These are phyloP conservation scores for Cunninghamia lanceolata DNA, from an alignment of 75 land plant genomes.

Conservation along the genomic window DNA sequence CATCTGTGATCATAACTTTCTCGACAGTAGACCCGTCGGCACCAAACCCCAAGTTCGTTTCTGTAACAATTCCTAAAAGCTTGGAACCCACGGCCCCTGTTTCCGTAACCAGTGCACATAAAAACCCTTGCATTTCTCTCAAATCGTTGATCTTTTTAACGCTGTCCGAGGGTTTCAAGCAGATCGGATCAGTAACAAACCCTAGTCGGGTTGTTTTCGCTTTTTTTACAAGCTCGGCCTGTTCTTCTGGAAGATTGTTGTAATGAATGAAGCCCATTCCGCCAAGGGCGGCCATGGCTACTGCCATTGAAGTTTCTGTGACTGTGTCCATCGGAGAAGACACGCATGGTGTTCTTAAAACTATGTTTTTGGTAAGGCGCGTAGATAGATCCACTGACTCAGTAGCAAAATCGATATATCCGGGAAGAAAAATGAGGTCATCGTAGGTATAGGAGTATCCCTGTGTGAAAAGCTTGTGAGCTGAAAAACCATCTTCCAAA, in stretches of 20 bases:
- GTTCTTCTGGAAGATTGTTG: conserved; percentile 53
- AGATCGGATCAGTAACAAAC: conserved; percentile 38
- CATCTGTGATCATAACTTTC: conserved; percentile 55
- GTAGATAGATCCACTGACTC: conserved; percentile 74
- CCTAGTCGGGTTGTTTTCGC: conserved; percentile 68
- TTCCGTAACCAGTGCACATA: conserved; percentile 69
- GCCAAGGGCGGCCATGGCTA: conserved; percentile 86
- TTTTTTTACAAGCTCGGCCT: conserved; percentile 48
- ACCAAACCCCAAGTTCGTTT: conserved; percentile 40
- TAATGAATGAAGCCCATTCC: conserved; percentile 87
- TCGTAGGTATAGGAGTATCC: conserved; percentile 97
- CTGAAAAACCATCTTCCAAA: conserved; percentile 70
- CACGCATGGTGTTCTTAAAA: conserved; percentile 71
- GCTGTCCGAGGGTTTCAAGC: conserved; percentile 48
- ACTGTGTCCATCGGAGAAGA: conserved; percentile 99
- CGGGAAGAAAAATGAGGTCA: conserved; percentile 87
- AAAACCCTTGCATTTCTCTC: conserved; percentile 23
- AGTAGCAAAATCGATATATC: conserved; percentile 83
- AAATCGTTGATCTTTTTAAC: conserved; percentile 10
- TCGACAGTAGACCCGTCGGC: conserved; percentile 27
- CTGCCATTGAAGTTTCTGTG: conserved; percentile 89
- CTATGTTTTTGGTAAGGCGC: conserved; percentile 58
- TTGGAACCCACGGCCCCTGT: conserved; percentile 45
- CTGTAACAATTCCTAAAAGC: conserved; percentile 62
- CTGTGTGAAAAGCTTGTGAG: conserved; percentile 54